Base-by-base conservation (phyloP, 345 rosid species). In the Salix viminalis region DNA sequence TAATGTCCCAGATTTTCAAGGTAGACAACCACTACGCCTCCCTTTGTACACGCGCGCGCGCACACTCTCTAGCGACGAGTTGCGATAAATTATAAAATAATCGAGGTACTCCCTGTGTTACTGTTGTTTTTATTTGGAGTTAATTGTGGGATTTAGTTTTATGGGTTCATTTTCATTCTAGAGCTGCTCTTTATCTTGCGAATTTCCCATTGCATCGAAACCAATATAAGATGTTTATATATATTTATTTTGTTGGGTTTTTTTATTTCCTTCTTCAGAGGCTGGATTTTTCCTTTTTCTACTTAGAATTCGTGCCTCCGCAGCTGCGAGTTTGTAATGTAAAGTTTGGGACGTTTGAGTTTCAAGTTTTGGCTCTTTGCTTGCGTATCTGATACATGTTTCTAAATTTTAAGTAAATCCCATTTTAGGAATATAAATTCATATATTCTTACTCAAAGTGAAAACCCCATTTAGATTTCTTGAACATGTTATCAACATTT, bases 1-100 rank as follows among this genome's bases (percentile, higher is more conserved):
- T 84, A 84, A 87, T 85, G 84, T 79, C 85, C 79, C 84, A 75
- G 87, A 87, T 77, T 87, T 74, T 84, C 82, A 84, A 89, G 92
- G 90, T 88, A 81, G 72, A 72, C 66, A 56, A 34, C 26, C 56
- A 10, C 24, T 66, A 42, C 41, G 9, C 34, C 42, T 64, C 5
- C 68, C 12, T 73, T 41, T 10, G 9, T 10, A 8, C 44, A 41
- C 44, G 11, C 42, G 2, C 42, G 7, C 42, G 11, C 42, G 11
- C 42, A 11, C 41, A 1, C 48, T 21, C 36, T 26, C 5, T 23
- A 30, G 34, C 48, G 42, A 48, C 18, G 48, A 52, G 36, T 2
- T 41, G 28, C 6, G 13, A 61, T 39, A 37, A 14, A 14, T 11
- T 37, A 39, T 69, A 5, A 52, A 48, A 34, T 18, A 11, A 32